Percentiles rank a stretch among this genome's conserved stretches.
Evolutionary conservation across 768 basidiomycete species (phyloP).

Genomic region (Suillus decipiens): DNA sequence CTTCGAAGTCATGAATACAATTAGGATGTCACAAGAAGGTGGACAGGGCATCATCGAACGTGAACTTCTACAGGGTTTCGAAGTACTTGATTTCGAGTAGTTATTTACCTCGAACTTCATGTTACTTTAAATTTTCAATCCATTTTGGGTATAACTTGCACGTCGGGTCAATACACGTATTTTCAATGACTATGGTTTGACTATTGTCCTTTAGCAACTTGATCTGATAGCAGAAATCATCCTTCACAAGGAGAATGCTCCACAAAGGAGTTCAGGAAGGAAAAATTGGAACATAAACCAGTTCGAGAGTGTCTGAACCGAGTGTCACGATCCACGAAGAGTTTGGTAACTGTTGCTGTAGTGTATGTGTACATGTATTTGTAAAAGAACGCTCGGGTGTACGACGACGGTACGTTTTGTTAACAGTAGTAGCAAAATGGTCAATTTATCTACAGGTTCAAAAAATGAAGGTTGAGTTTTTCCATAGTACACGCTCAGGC

Average conservation of each 20-base stretch:
- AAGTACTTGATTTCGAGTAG: not conserved
- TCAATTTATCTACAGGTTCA: not conserved
- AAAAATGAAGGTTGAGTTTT: not conserved
- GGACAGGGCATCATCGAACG: not conserved
- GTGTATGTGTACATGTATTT: not conserved
- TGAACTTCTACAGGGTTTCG: not conserved
- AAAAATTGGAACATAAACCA: too few species aligned
- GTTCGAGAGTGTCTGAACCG: too few species aligned
- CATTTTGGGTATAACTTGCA: not conserved
- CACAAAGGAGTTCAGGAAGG: too few species aligned
- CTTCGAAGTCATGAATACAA: not conserved
- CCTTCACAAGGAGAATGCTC: slow-evolving; percentile 25
- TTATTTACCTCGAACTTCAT: not conserved
- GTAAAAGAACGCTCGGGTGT: not conserved
- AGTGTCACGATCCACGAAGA: too few species aligned
- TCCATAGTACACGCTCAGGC: slow-evolving; percentile 33
- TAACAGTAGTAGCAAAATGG: not conserved
- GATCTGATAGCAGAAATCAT: not conserved
- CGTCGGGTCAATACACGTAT: not conserved
- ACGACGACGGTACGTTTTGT: too few species aligned
- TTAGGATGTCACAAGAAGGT: not conserved
- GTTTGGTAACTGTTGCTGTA: too few species aligned
- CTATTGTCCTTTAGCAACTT: not conserved
- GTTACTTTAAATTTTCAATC: not conserved
- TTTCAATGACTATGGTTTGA: not conserved